Evolutionary conservation across 2,329 filamentous ascomycete genomes (phyloP).

Genomic region (Talaromyces sp.): DNA sequence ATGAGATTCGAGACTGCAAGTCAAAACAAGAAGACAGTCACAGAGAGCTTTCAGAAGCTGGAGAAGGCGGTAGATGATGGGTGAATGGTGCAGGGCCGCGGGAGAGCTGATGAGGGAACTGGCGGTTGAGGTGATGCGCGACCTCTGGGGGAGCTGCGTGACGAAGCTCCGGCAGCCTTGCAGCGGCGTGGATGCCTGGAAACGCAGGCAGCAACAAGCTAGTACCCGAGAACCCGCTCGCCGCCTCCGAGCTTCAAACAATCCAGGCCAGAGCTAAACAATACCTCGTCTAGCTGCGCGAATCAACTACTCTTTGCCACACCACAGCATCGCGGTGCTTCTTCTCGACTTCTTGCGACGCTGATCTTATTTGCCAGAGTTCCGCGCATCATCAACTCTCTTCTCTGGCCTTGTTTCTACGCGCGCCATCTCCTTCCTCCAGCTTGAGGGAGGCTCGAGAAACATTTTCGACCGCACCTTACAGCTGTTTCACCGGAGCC

Average conservation of each 20-base stretch:
- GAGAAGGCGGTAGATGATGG: slow-evolving; percentile 24
- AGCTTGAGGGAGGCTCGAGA: slow-evolving; percentile 20
- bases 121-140: slow-evolving; percentile 32
- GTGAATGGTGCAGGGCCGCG: slow-evolving; percentile 25
- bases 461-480: slow-evolving; percentile 42
- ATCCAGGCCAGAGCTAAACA: not conserved
- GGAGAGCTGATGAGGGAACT: slow-evolving; percentile 17
- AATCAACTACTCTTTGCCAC: not conserved
- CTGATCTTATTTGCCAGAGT: not conserved
- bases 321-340: not conserved
- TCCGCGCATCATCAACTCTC: not conserved
- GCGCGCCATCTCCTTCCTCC: slow-evolving; percentile 15
- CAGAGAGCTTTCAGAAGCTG: not conserved
- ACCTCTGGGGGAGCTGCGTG: slow-evolving; percentile 31
- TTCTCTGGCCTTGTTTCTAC: slow-evolving; percentile 2
- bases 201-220: slow-evolving; percentile 4
- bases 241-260: not conserved
- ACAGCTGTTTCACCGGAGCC: slow-evolving; percentile 37
- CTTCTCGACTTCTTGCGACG: not conserved
- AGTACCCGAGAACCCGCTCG: not conserved
- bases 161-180: slow-evolving; percentile 39
- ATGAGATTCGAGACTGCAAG: not conserved
- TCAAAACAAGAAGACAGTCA: not conserved
- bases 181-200: not conserved
- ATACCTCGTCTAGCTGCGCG: not conserved